Evolutionary conservation across 1,139 yeast species (phyloP), one percentile per base, ranked within the genome.

Genomic region (Geotrichum cucujoidarum): DNA sequence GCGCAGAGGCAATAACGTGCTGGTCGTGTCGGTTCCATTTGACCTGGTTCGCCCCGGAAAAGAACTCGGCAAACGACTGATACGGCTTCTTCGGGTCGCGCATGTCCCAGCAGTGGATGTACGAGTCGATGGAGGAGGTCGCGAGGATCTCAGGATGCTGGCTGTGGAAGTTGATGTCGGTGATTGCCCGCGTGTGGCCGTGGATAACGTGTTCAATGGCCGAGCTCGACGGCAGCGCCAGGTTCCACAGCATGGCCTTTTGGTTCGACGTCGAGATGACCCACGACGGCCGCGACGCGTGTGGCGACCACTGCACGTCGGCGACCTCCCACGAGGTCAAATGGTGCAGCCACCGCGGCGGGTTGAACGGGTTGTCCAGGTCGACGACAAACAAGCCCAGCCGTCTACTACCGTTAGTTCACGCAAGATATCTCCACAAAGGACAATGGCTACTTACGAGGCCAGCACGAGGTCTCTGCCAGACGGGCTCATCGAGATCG

Each of bases 291-390:
- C 85, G 85, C 0, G 80, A 74, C 10, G 76, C 73, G 62, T 88
- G 95, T 0, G 97, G 97, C 2, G 95, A 87, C 97, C 98, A 92
- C 64, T 92, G 97, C 0, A 90, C 97, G 63, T 92, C 97, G 0
- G 98, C 97, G 1, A 92, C 98, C 65, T 92, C 97, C 98, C 98
- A 94, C 0, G 95, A 82, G 0, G 97, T 90, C 29, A 81, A 74
- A 62, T 92, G 97, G 50, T 83, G 95, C 24, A 92, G 75, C 89
- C 95, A 87, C 51, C 98, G 71, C 0, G 98, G 98, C 1, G 95
- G 89, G 0, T 94, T 81, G 66, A 88, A 90, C 0, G 97, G 97
- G 64, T 92, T 96, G 59, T 92, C 96, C 42, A 92, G 66, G 65
- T 92, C 97, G n/a, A 92, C 82, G 41, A 92, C 80, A 61, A 82